A percentile compares a stretch with the other conserved stretches of the same genome.
Conservation (phyloP, 352 stramenopile species). For the Phytophthora hibernalis region DNA sequence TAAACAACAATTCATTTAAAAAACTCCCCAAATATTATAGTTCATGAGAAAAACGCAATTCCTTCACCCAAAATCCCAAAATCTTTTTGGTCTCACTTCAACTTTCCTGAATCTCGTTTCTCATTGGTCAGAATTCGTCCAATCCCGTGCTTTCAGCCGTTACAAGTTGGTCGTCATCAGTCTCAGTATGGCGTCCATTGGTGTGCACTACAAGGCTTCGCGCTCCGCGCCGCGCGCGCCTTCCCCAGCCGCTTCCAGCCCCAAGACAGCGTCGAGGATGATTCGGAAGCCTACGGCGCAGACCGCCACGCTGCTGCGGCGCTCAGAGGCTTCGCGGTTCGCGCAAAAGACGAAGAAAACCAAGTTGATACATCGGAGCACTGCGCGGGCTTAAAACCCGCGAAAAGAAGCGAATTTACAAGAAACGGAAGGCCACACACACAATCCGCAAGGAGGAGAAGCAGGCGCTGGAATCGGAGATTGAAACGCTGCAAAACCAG, state of each 20-base stretch:
- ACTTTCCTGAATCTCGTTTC: not conserved
- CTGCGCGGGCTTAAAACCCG: not conserved
- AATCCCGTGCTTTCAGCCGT: constrained; percentile 4
- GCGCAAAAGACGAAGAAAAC: constrained; percentile 20
- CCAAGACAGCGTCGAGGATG: constrained; percentile 30
- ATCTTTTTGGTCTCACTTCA: constrained; percentile 1
- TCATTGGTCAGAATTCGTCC: not conserved
- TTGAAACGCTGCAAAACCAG: constrained; percentile 39
- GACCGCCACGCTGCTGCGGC: constrained; percentile 35
- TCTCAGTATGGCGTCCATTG: constrained; percentile 31
- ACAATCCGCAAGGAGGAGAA: constrained; percentile 59
- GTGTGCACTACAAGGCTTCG: constrained; percentile 15
- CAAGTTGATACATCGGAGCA: constrained; percentile 6
- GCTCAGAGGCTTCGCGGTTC: constrained; percentile 24
- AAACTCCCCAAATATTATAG: no score
- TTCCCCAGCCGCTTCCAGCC: constrained; percentile 22
- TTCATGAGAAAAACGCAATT: not conserved
- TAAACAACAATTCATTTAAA: not conserved
- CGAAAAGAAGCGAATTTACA: constrained; percentile 45
- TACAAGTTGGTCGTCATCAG: no score
- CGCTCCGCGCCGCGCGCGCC: not conserved
- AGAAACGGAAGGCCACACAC: constrained; percentile 54
- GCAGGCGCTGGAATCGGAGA: constrained; percentile 33
- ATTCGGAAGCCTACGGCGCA: constrained; percentile 22
- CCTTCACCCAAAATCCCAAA: no score